Evolutionary conservation across 1,284 basidiomycete species (phyloP).

Genomic region (Coniferiporia weirii): DNA sequence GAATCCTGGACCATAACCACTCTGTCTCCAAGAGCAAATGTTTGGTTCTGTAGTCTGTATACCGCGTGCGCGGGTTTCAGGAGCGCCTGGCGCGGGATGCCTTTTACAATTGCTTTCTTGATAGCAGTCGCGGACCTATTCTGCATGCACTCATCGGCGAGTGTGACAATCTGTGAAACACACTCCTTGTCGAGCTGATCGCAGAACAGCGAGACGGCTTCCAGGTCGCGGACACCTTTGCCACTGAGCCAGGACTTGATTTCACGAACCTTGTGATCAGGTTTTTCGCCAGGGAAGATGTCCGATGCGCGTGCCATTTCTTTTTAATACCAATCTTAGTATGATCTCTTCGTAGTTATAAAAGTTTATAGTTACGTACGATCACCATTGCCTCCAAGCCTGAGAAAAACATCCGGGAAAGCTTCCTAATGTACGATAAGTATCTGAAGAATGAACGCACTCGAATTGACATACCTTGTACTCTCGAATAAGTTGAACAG

Average conservation of each 20-base stretch:
- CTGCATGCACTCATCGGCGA: constrained; percentile 64
- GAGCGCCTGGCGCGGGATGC: constrained; percentile 90
- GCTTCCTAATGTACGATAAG: constrained; percentile 37
- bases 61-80: constrained; percentile 90
- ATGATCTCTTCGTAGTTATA: not conserved
- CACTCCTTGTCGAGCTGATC: constrained; percentile 87
- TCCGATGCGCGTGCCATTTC: constrained; percentile 74
- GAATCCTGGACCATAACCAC: constrained; percentile 95
- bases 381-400: constrained; percentile 63
- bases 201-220: constrained; percentile 88
- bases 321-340: constrained; percentile 24
- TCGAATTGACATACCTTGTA: constrained; percentile 57
- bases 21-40: constrained; percentile 90
- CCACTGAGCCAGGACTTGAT: constrained; percentile 84
- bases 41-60: constrained; percentile 87
- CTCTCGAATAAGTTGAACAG: constrained; percentile 74
- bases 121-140: constrained; percentile 58
- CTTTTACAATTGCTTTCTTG: constrained; percentile 88
- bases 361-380: constrained; percentile 38
- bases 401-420: constrained; percentile 79
- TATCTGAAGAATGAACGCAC: constrained; percentile 1
- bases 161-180: constrained; percentile 71
- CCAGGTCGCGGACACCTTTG: constrained; percentile 86
- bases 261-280: constrained; percentile 71
- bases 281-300: constrained; percentile 61